phyloP scores from a whole-genome alignment of 2,329 filamentous ascomycete species.

The Teratosphaeria zuluensis region DNA sequence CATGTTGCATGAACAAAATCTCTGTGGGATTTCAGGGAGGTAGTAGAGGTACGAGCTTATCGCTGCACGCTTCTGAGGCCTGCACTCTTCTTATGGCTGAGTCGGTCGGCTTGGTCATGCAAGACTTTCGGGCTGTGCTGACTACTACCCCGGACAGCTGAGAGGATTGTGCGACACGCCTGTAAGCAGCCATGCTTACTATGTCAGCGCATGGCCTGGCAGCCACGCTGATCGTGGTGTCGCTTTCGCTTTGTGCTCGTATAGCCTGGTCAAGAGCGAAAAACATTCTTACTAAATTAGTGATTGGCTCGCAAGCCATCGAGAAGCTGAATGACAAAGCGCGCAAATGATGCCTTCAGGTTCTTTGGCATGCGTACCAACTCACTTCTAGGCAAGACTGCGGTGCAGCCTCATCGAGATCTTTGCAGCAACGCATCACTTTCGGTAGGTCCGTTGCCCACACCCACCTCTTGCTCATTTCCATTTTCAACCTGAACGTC shows the following conservation, averaged over 20 bases:
- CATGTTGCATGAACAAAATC: neutral
- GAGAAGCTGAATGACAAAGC: no score
- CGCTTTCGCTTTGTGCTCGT: neutral
- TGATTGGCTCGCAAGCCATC: no score
- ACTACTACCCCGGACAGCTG: neutral
- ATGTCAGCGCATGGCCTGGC: neutral
- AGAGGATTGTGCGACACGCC: neutral
- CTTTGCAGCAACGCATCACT: neutral
- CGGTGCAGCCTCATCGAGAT: neutral
- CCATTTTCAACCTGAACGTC: neutral
- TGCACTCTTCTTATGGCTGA: neutral
- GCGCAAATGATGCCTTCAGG: no score
- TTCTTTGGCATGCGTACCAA: no score
- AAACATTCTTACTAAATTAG: neutral
- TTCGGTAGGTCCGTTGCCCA: neutral
- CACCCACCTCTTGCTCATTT: neutral
- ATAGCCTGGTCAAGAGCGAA: neutral
- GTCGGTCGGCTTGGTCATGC: neutral
- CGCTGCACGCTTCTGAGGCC: no score
- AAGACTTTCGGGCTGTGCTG: neutral
- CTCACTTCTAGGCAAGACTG: neutral
- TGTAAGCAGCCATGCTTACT: neutral
- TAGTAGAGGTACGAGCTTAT: neutral
- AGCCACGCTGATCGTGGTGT: neutral
- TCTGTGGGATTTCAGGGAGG: neutral